Evolutionary conservation across 768 basidiomycete genomes (phyloP), one percentile per base, ranked within the genome.

Genomic region (Saitozyma sp.): DNA sequence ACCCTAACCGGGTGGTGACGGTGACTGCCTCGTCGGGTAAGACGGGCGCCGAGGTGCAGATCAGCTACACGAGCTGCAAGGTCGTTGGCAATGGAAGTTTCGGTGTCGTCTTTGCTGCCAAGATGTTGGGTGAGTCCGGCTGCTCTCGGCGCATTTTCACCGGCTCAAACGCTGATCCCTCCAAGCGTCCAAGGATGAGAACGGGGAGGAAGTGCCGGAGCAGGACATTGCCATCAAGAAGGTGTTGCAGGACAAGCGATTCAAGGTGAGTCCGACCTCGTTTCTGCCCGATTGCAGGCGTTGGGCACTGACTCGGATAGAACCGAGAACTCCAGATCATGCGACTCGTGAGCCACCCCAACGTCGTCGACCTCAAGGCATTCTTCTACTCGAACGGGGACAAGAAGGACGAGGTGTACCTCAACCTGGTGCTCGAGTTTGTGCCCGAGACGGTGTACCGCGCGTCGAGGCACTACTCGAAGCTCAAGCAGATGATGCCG

Each of bases 331-430:
- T 99, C 59, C 94, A 98, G 83, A 97, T 99, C 81, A 97, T 98
- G 95, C 86, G 92, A 77, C 87, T 95, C 58, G 91, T 98, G 49
- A 86, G 87, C 64, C 95, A 98, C 83, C 95, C 95, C 56, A 98
- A 97, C 77, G 96, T 99, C 49, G 93, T 97, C 74, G 95, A 98
- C 77, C 87, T 99, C 65, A 89, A 89, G 74, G 92, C 94, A 14
- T 99, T 97, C 82, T 99, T 98, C 84, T 99, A 99, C 80, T 93
- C 95, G 61, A 97, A 94, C 72, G 96, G 96, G 53, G 96, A 99
- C 84, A 99, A 98, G 93, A 98, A 98, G 85, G 96, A 99, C 81
- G 96, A 99, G 84, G 92, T 99, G 57, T 99, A 96, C 83, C 89
- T 99, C 76, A 99, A 99, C 80, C 89, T 99, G 78, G 93, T 99